Percentiles rank a stretch among this genome's conserved stretches.
phyloP scores from a whole-genome alignment of 1,284 basidiomycete species.

The Mrakiaceae sp. region DNA sequence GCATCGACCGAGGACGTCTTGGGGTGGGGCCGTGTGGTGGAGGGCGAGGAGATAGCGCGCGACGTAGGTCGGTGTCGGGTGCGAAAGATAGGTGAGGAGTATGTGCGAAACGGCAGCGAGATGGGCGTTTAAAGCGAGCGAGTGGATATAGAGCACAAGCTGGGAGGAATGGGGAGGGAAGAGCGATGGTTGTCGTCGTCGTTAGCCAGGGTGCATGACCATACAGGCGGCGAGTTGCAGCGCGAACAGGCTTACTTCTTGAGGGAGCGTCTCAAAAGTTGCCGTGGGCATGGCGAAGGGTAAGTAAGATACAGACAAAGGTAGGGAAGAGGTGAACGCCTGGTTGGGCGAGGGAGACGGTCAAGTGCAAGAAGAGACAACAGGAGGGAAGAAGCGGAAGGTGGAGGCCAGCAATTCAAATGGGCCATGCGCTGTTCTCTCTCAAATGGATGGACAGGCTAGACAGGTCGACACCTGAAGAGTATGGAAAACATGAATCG shows the following conservation, averaged over 20 bases:
- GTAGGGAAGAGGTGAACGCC: no score
- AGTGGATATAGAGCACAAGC: constrained; percentile 13
- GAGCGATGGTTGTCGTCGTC: no score
- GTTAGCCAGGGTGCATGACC: not conserved
- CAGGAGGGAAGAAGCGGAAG: no score
- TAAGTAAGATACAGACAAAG: no score
- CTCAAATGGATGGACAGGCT: no score
- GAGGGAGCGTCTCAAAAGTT: not conserved
- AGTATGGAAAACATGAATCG: no score
- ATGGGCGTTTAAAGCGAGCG: constrained; percentile 1
- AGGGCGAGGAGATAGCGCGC: constrained; percentile 11
- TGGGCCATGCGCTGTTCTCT: no score
- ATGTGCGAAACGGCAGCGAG: not conserved
- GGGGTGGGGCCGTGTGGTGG: not conserved
- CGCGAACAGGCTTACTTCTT: not conserved
- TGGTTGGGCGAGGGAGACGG: no score
- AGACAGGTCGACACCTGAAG: no score
- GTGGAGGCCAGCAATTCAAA: no score
- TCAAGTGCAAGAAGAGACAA: no score
- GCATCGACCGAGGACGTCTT: constrained; percentile 9
- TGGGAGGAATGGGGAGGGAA: not conserved
- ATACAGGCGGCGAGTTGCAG: not conserved
- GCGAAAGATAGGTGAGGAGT: not conserved
- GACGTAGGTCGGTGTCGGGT: constrained; percentile 6
- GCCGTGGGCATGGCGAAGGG: no score